Conservation (phyloP, 2,329 filamentous ascomycete species). For the Diaporthe nobilis region DNA sequence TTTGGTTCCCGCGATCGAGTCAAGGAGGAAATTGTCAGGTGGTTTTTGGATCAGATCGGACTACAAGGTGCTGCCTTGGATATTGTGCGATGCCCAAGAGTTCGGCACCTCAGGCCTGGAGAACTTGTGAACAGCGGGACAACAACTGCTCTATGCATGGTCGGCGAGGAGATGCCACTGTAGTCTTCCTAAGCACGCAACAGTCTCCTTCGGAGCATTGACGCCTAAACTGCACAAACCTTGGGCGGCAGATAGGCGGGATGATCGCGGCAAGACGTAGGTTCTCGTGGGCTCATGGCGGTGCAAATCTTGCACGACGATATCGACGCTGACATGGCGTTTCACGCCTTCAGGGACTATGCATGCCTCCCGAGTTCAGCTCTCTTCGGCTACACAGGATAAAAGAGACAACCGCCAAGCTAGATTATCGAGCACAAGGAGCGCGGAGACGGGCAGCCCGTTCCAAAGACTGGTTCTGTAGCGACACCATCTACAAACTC, state of each 20-base stretch:
- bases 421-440: constrained; percentile 7
- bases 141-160: background rate
- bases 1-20: constrained; percentile 36
- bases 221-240: constrained; percentile 7
- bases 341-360: constrained; percentile 36
- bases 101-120: background rate
- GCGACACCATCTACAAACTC: background rate
- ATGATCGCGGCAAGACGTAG: background rate
- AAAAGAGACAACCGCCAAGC: constrained; percentile 3
- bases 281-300: background rate
- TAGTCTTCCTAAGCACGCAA: background rate
- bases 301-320: constrained; percentile 5
- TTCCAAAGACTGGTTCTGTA: background rate
- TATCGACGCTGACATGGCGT: constrained; percentile 34
- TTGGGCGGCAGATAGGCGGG: constrained; percentile 2
- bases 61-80: constrained; percentile 7
- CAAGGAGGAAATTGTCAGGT: background rate
- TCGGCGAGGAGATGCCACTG: background rate
- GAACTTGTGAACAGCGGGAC: background rate
- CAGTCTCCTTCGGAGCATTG: background rate
- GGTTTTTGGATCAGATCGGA: constrained; percentile 4
- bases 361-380: constrained; percentile 36
- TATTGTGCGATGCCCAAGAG: background rate
- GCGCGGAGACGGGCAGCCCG: constrained; percentile 6
- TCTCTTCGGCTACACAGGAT: background rate